Conservation (phyloP, 2,329 filamentous ascomycete genomes). For the Tolypocladium cylindrosporum region DNA sequence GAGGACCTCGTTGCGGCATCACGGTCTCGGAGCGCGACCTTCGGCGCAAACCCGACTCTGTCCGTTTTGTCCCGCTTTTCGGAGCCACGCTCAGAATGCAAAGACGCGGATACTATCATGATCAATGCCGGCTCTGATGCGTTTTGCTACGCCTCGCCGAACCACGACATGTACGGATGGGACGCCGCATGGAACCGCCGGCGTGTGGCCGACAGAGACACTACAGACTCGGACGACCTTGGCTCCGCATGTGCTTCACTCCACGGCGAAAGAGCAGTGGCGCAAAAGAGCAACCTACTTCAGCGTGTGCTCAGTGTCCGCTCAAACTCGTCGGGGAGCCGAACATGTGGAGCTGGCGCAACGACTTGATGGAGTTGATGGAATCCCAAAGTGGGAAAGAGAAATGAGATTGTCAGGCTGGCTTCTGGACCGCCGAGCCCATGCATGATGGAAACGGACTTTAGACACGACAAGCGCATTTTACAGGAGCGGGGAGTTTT, state of each 20-base stretch:
- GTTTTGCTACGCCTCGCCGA: slow-evolving; percentile 13
- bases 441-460: not conserved
- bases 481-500: slow-evolving; percentile 1
- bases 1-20: not conserved
- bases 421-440: not conserved
- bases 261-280: not conserved
- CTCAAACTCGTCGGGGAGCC: not conserved
- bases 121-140: too few species aligned
- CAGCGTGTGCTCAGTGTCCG: not conserved
- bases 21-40: not conserved
- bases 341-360: not conserved
- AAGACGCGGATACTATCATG: not conserved
- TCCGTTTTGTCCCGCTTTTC: not conserved
- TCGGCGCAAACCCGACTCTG: not conserved
- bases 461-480: not conserved
- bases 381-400: not conserved
- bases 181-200: slow-evolving; percentile 29
- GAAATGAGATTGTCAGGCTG: not conserved
- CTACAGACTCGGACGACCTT: not conserved
- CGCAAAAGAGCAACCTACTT: not conserved
- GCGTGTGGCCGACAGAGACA: not conserved
- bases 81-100: not conserved
- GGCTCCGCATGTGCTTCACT: not conserved
- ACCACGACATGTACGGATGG: slow-evolving; percentile 42
- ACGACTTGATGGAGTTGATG: not conserved